Base-by-base conservation (phyloP, 2,329 filamentous ascomycete species). In the Polytolypa hystricis region DNA sequence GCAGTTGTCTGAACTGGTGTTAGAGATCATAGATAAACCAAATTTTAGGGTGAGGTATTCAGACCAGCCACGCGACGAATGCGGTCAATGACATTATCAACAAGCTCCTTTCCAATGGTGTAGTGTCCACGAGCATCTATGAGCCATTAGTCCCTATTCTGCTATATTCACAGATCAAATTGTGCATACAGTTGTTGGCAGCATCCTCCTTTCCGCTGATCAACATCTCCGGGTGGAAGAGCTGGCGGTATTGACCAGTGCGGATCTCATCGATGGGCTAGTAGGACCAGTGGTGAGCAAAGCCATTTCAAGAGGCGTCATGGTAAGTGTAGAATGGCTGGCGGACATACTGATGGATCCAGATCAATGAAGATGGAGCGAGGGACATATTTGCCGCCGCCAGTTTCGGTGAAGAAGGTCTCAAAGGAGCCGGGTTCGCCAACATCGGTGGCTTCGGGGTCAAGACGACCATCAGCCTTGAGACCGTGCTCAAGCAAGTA, bases 191-290 rank as follows among this genome's bases (percentile, higher is more conserved):
- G 61, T 79, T 79, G 57, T 79, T 80, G 49, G 76, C 74, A 41
- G 76, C 76, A 62, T 80, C 76, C 55, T 80, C 76, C 61, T 79
- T 79, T 49, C 76, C 76, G 54, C 71, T 78, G 49, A 80, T 72
- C 61, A 80, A 62, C 47, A 74, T 62, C 55, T 79, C 75, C 14
- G 76, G 76, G 56, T 79, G 76, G 62, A 78, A 80, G 36, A 80
- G 66, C 47, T 74, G 66, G 47, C 73, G 69, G 61, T 77, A 79
- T 46, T 61, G 47, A 47, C 76, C 76, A 42, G 71, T 77, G 42
- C 75, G 71, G 57, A 80, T 77, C 57, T 80, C 76, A 51, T 80
- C 76, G 50, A 80, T 74, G 31, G 75, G 75, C 65, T 73, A 42
- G 16, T 30, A 29, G 14, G 14, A 37, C 49, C 35, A 49, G 45